phyloP scores from a whole-genome alignment of 2,329 filamentous ascomycete species.

The Sporothrix pseudoabietina region DNA sequence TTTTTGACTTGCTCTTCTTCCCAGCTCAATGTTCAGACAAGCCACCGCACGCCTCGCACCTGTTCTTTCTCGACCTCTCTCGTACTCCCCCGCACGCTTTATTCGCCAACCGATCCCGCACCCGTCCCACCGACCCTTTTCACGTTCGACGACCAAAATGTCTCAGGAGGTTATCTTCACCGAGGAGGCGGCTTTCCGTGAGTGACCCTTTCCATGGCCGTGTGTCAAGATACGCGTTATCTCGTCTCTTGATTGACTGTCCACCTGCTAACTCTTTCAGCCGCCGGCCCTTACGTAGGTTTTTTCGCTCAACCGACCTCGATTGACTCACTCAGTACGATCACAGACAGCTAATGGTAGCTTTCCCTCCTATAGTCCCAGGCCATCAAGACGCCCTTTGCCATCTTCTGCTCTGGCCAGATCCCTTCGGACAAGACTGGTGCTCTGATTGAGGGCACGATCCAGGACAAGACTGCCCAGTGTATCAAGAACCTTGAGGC shows the following conservation, averaged over 20 bases:
- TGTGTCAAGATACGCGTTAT: not conserved
- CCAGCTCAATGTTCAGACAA: conserved; percentile 28
- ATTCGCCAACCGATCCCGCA: not conserved
- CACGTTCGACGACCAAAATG: conserved; percentile 44
- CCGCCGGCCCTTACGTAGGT: conserved; percentile 65
- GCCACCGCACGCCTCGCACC: conserved; percentile 24
- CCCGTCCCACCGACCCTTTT: conserved; percentile 14
- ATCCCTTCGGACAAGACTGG: conserved; percentile 68
- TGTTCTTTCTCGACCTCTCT: conserved; percentile 21
- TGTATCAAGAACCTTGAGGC: conserved; percentile 78
- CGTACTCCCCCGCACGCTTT: not conserved
- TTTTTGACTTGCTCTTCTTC: not conserved
- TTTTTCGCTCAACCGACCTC: conserved; percentile 24
- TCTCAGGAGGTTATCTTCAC: conserved; percentile 54
- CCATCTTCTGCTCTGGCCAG: conserved; percentile 68
- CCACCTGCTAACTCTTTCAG: conserved; percentile 43
- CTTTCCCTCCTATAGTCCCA: conserved; percentile 46
- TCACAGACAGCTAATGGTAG: not conserved
- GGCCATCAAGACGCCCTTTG: conserved; percentile 65
- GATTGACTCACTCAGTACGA: not conserved
- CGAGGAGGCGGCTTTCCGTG: conserved; percentile 62
- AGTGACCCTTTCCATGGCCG: conserved; percentile 36
- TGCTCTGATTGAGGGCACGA: conserved; percentile 59
- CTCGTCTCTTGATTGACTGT: not conserved
- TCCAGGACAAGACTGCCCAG: conserved; percentile 63